phyloP scores from a whole-genome alignment of 768 basidiomycete species.

The Suillus alpinus region DNA sequence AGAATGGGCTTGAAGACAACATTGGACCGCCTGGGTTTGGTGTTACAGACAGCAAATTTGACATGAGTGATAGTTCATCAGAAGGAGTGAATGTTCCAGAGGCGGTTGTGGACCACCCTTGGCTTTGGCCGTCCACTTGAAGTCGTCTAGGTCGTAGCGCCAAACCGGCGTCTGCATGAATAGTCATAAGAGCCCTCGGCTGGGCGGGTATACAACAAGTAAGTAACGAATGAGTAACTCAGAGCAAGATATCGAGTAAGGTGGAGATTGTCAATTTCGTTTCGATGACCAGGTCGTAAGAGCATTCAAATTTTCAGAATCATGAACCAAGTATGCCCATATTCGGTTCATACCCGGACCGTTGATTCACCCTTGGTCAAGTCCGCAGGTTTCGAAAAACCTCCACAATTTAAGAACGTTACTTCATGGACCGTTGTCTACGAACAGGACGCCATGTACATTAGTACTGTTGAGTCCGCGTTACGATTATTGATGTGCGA shows the following conservation, averaged over 20 bases:
- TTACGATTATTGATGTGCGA: background rate
- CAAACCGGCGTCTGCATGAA: constrained; percentile 12
- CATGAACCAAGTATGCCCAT: constrained; percentile 5
- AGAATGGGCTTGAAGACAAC: constrained; percentile 10
- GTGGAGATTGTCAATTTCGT: background rate
- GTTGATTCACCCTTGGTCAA: background rate
- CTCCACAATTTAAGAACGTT: background rate
- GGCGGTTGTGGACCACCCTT: constrained; percentile 51
- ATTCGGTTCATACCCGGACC: constrained; percentile 2
- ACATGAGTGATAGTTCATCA: background rate
- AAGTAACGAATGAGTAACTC: background rate
- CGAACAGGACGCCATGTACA: background rate
- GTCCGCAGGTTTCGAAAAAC: background rate
- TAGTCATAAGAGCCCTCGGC: constrained; percentile 15
- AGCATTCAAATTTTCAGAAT: background rate
- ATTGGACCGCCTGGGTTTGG: constrained; percentile 3
- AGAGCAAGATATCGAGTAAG: background rate
- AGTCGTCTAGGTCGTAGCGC: constrained; percentile 26
- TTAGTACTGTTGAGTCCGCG: background rate
- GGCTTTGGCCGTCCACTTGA: constrained; percentile 8
- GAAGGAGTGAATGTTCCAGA: constrained; percentile 37
- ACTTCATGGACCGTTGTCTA: background rate
- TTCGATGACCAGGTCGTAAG: background rate
- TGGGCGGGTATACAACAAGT: constrained; percentile 5
- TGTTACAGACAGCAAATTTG: background rate